These are phyloP conservation scores for Petunia hybrid DNA, from an alignment of 305 asterid species.

Conservation along the genomic window DNA sequence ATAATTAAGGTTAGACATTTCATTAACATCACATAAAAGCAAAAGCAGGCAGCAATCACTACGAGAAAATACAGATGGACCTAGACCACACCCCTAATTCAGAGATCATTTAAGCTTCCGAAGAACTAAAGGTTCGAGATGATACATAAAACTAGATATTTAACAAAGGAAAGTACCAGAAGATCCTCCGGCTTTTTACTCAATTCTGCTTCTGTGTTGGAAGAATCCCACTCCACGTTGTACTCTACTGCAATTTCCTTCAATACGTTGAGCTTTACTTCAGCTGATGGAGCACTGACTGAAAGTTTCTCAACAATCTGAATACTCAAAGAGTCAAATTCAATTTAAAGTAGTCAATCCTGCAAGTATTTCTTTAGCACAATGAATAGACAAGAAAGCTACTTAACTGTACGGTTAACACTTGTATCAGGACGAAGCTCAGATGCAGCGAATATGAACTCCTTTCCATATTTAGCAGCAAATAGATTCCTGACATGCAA, in stretches of 20 bases:
- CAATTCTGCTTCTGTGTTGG: slow-evolving; percentile 75
- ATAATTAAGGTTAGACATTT: background rate
- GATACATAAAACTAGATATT: background rate
- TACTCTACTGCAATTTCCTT: slow-evolving; percentile 74
- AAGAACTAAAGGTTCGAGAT: background rate
- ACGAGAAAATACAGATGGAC: slow-evolving; percentile 26
- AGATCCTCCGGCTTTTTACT: slow-evolving; percentile 88
- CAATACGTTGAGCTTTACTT: slow-evolving; percentile 64
- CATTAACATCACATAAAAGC: background rate
- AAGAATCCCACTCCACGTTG: slow-evolving; percentile 74
- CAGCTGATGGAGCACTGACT: slow-evolving; percentile 70
- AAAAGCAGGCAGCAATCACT: background rate
- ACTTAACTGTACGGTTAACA: slow-evolving; percentile 89
- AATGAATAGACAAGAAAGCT: slow-evolving; percentile 26
- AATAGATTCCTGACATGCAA: slow-evolving; percentile 76
- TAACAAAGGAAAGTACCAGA: slow-evolving; percentile 57
- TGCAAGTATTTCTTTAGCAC: slow-evolving; percentile 15
- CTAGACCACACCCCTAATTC: background rate
- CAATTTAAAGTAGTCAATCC: slow-evolving; percentile 20
- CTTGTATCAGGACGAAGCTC: slow-evolving; percentile 95
- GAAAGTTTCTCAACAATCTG: slow-evolving; percentile 94
- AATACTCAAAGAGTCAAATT: slow-evolving; percentile 30
- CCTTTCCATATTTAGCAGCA: slow-evolving; percentile 90
- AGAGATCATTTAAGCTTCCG: background rate
- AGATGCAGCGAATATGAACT: slow-evolving; percentile 85